phyloP scores from a whole-genome alignment of 768 basidiomycete species.

The Omphalotus guepiniiformis region DNA sequence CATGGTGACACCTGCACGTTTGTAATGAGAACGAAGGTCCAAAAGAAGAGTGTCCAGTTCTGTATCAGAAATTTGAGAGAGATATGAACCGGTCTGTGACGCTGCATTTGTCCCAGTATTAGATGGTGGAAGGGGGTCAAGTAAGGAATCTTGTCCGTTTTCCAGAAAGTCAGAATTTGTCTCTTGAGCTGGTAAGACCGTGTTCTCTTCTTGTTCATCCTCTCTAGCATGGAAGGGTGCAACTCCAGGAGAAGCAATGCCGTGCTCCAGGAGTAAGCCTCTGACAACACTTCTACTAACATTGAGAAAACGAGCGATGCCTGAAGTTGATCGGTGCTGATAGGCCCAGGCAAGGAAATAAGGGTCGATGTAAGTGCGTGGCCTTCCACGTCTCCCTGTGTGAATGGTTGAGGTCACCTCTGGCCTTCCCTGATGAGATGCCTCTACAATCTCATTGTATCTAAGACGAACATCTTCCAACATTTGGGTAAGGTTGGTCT shows the following conservation, averaged over 20 bases:
- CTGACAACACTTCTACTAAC: conserved; percentile 14
- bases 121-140: not conserved
- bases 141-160: not conserved
- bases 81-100: not conserved
- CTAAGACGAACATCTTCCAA: not conserved
- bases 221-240: conserved; percentile 6
- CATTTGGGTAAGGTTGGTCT: not conserved
- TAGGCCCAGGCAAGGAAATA: conserved; percentile 17
- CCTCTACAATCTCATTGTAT: not conserved
- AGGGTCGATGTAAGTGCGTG: conserved; percentile 14
- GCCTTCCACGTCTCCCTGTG: conserved; percentile 3
- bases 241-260: conserved; percentile 11
- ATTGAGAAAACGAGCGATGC: conserved; percentile 15
- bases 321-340: conserved; percentile 8
- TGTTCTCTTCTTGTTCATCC: not conserved
- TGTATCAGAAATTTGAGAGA: not conserved
- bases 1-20: conserved; percentile 13
- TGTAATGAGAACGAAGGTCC: conserved; percentile 10
- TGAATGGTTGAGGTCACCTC: not conserved
- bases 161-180: not conserved
- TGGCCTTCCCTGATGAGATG: not conserved
- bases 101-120: not conserved
- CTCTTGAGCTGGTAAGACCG: not conserved
- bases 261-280: conserved; percentile 13
- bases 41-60: conserved; percentile 13